Evolutionary conservation across 1,284 basidiomycete genomes (phyloP), one percentile per base, ranked within the genome.

Genomic region (Trichosporon inkin): DNA sequence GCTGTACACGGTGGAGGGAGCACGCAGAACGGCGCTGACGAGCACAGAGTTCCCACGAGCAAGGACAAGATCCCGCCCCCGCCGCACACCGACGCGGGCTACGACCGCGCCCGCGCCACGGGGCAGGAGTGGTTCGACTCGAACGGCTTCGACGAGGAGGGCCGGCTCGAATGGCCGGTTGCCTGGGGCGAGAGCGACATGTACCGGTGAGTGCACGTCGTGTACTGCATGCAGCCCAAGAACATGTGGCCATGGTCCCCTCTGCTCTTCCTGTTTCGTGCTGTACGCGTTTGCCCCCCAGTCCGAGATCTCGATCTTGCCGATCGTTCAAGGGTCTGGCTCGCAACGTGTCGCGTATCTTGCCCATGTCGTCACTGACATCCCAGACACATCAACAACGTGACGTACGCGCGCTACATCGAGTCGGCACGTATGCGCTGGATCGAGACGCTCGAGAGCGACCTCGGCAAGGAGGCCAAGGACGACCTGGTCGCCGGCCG

Each of bases 171-270:
- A 57, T 74, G 73, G 70, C 71, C 73, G 16, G 71, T 74, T 16
- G 74, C 74, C 6, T 78, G 77, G 77, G 77, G 77, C 0, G 74
- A 78, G 49, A 68, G 66, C 40, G 77, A 78, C 65, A 75, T 71
- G 64, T 77, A 74, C 65, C 62, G 68, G 76, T 76, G 65, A 66
- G 75, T 69, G 3, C 11, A 13, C 28, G 1, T 10, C 17, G 32
- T 20, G 14, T 10, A 16, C 20, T 24, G 10, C 13, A 34, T 24
- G 28, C 8, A 8, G 28, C 3, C 22, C 22, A 14, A n/a, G n/a
- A n/a, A n/a, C n/a, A n/a, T n/a, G n/a, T n/a, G n/a, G n/a, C n/a
- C n/a, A n/a, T n/a, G n/a, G n/a, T n/a, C n/a, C n/a, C n/a, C n/a
- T n/a, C n/a, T n/a, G 5, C 3, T 3, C 10, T 47, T 19, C 4